phyloP scores from a whole-genome alignment of 192 early-diverging fungal species.

The Coemansia sp. region DNA sequence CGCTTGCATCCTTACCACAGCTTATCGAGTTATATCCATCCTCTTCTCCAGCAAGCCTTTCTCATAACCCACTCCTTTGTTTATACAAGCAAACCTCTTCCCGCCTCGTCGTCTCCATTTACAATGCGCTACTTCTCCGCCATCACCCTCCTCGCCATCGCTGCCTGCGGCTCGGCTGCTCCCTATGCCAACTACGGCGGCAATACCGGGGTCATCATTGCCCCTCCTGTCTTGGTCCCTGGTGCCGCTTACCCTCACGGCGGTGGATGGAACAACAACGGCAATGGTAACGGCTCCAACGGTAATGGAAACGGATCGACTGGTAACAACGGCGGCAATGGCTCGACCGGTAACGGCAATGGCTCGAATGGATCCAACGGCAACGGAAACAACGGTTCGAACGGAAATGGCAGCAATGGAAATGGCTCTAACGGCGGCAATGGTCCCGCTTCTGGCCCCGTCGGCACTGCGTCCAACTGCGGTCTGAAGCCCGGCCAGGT shows the following conservation, averaged over 20 bases:
- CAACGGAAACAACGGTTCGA: background rate
- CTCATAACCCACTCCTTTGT: background rate
- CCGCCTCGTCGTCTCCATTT: background rate
- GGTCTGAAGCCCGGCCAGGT: slow-evolving; percentile 41
- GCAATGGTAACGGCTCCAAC: slow-evolving; percentile 24
- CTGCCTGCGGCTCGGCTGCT: slow-evolving; percentile 33
- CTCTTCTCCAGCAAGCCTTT: background rate
- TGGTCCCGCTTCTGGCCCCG: slow-evolving; percentile 20
- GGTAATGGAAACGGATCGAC: slow-evolving; percentile 12
- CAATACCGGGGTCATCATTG: slow-evolving; percentile 28
- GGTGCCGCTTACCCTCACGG: slow-evolving; percentile 13
- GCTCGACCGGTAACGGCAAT: background rate
- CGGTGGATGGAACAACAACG: background rate
- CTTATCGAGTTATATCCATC: background rate
- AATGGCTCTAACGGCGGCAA: slow-evolving; percentile 12
- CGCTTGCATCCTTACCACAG: background rate
- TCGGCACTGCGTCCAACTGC: slow-evolving; percentile 38
- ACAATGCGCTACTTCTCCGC: slow-evolving; percentile 45
- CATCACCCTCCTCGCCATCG: slow-evolving; percentile 27
- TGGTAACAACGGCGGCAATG: slow-evolving; percentile 7
- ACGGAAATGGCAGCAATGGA: background rate
- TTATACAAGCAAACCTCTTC: background rate
- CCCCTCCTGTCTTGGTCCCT: slow-evolving; percentile 13
- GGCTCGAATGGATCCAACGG: slow-evolving; percentile 14
- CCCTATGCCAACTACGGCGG: slow-evolving; percentile 33